A percentile compares a stretch with the other conserved stretches of the same genome.
Conservation (phyloP, 169 alveolate genomes). For the Plasmodium cynomolgi region DNA sequence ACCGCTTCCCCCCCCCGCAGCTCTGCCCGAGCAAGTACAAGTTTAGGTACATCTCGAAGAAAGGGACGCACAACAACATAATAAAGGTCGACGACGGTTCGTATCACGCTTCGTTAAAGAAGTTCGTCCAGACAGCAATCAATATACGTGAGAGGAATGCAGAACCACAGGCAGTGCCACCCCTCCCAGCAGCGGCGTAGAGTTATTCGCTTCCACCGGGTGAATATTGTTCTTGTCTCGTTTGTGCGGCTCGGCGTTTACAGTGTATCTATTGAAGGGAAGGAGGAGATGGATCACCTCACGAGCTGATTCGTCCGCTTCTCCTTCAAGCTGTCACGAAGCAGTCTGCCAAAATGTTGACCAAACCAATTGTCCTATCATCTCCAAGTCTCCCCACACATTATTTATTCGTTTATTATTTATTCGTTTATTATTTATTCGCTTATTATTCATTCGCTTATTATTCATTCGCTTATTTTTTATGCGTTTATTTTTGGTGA, state of each 20-base stretch:
- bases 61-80: slow-evolving; percentile 40
- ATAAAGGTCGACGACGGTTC: slow-evolving; percentile 19
- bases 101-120: background rate
- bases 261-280: background rate
- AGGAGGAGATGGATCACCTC: background rate
- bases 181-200: background rate
- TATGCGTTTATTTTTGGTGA: background rate
- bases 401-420: too few species aligned
- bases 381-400: background rate
- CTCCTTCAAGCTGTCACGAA: background rate
- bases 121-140: slow-evolving; percentile 14
- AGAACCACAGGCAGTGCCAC: background rate
- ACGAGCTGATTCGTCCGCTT: background rate
- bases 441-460: background rate
- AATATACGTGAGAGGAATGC: background rate
- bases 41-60: background rate
- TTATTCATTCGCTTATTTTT: too few species aligned
- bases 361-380: background rate
- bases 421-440: background rate
- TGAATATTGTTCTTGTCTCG: background rate
- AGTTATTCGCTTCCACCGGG: background rate
- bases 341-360: background rate
- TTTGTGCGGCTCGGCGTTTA: background rate
- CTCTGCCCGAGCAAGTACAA: slow-evolving; percentile 24
- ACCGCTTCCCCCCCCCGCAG: background rate